Evolutionary conservation across 1,284 basidiomycete genomes (phyloP).

Genomic region (Fistulinella cinereoalba): DNA sequence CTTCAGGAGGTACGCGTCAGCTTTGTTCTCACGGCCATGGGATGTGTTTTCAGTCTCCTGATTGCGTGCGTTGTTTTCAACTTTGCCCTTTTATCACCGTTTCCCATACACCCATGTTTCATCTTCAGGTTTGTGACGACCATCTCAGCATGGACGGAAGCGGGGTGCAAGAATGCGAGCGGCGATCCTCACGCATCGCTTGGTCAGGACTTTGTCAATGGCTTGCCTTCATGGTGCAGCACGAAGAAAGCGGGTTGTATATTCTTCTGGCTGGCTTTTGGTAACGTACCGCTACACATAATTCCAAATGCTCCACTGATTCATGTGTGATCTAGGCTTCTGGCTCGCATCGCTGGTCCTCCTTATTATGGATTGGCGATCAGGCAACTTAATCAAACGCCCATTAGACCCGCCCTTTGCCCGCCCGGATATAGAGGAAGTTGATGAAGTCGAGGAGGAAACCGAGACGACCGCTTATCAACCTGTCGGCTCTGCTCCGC

Average conservation of each 20-base stretch:
- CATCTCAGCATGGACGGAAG: slow-evolving; percentile 74
- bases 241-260: slow-evolving; percentile 86
- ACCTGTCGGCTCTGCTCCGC: slow-evolving; percentile 21
- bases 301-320: slow-evolving; percentile 1
- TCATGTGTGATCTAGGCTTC: slow-evolving; percentile 43
- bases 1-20: slow-evolving; percentile 76
- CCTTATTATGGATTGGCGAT: slow-evolving; percentile 69
- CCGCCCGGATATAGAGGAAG: slow-evolving; percentile 45
- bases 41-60: slow-evolving; percentile 63
- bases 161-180: slow-evolving; percentile 79
- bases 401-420: slow-evolving; percentile 71
- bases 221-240: slow-evolving; percentile 75
- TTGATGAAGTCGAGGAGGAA: slow-evolving; percentile 41
- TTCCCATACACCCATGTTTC: slow-evolving; percentile 5
- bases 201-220: slow-evolving; percentile 70
- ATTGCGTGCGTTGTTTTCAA: slow-evolving; percentile 59
- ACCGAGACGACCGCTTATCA: slow-evolving; percentile 50
- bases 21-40: slow-evolving; percentile 75
- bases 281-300: slow-evolving; percentile 35
- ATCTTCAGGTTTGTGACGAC: slow-evolving; percentile 61
- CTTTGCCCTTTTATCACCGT: slow-evolving; percentile 4
- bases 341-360: slow-evolving; percentile 65
- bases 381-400: slow-evolving; percentile 50
- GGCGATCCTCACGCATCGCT: slow-evolving; percentile 69
- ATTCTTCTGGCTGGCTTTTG: slow-evolving; percentile 84